Base-by-base conservation (phyloP, 179 eudicot genomes). In the Spergularia azorica region DNA sequence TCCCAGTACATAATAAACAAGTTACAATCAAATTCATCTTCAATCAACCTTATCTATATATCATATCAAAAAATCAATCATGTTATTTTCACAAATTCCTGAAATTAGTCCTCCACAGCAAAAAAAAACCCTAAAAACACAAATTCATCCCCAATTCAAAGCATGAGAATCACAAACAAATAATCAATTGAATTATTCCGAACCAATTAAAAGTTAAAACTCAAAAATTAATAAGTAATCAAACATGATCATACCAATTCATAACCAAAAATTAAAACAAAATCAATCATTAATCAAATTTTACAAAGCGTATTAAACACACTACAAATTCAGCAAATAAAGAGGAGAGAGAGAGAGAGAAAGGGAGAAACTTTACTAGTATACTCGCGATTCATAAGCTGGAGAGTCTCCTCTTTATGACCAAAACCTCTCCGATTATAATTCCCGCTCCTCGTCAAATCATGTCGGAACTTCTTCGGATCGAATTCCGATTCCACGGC, bases 351-450 rank as follows among this genome's bases (percentile, higher is more conserved):
- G n/a, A n/a, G n/a, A n/a, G n/a, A n/a, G n/a, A n/a, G n/a, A n/a
- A n/a, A n/a, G n/a, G n/a, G n/a, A 32, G 18, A 61, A 54, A 73
- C 76, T 46, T 78, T 74, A 95, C 98, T 93, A 41, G 95, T 91
- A 66, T 86, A 95, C 89, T 95, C 98, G 78, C 89, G 92, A 71
- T 88, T 90, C 93, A 95, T 90, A 68, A 88, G 95, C 86, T 93
- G 83, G 6, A 87, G 87, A 68, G 97, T 95, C 84, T 88, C 97
- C 62, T 88, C 84, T 75, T 95, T 95, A 54, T 81, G 88, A 3
- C 98, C 98, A 78, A 93, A 95, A 41, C 98, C 98, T 75, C 50
- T 85, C 26, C 95, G 92, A 69, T 95, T 93, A 69, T 95, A 95
- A 81, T 95, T 91, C 70, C 90, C 80, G 51, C 97, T 95, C 78